A percentile compares a stretch with the other conserved stretches of the same genome.
Conservation (phyloP, 805 yeast species). For the Spathaspora girioi region DNA sequence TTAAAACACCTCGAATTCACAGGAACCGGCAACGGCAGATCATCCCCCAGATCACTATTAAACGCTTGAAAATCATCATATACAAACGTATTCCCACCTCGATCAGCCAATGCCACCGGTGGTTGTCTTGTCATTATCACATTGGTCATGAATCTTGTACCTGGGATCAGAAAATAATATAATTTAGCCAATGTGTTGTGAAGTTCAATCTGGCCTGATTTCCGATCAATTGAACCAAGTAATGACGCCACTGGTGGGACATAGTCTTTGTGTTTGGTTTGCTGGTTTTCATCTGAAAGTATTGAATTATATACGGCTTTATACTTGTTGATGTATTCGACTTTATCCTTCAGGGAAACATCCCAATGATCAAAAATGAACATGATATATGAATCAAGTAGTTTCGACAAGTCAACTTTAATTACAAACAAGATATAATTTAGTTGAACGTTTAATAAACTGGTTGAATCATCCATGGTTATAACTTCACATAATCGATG, state of each 20-base stretch:
- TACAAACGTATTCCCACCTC: slow-evolving; percentile 5
- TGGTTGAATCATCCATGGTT: slow-evolving; percentile 8
- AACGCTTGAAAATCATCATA: slow-evolving; percentile 11
- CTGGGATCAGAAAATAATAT: slow-evolving; percentile 13
- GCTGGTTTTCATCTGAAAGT: slow-evolving; percentile 6
- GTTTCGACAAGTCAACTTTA: slow-evolving; percentile 23
- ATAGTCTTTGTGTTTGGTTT: neutral
- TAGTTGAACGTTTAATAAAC: slow-evolving; percentile 31
- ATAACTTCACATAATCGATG: slow-evolving; percentile 11
- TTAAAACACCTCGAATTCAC: slow-evolving; percentile 5
- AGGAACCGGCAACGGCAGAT: neutral
- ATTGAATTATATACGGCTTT: slow-evolving; percentile 6
- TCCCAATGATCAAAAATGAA: slow-evolving; percentile 6
- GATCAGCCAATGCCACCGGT: slow-evolving; percentile 1
- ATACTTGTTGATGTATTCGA: slow-evolving; percentile 5
- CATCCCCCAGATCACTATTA: slow-evolving; percentile 1
- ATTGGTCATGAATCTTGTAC: neutral
- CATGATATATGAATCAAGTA: slow-evolving; percentile 16
- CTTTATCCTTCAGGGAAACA: slow-evolving; percentile 2
- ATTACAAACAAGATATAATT: slow-evolving; percentile 35
- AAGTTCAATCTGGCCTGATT: slow-evolving; percentile 31
- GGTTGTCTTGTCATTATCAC: slow-evolving; percentile 6
- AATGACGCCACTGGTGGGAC: slow-evolving; percentile 12
- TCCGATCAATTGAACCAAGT: slow-evolving; percentile 34
- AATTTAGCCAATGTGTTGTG: slow-evolving; percentile 28